Evolutionary conservation across 768 basidiomycete genomes (phyloP).

Genomic region (Chlorophyllum brunneum): DNA sequence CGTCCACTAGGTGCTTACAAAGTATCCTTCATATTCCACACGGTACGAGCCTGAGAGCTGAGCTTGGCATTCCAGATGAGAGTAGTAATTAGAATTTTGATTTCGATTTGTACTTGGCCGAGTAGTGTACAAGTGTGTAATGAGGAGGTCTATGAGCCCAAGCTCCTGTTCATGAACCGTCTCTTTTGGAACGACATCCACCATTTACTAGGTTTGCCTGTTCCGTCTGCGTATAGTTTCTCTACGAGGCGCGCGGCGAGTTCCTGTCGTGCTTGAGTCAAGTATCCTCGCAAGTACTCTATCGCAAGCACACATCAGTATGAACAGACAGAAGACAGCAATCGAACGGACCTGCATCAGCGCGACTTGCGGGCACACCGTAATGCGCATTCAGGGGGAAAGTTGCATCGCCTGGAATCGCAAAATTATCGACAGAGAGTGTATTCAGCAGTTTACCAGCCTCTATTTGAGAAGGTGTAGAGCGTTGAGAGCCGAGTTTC

Average conservation of each 20-base stretch:
- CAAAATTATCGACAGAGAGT: constrained; percentile 88
- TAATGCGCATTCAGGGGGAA: constrained; percentile 94
- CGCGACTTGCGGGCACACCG: constrained; percentile 67
- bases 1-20: too few relatives aligned
- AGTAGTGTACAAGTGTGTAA: constrained; percentile 1
- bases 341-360: constrained; percentile 66
- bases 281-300: constrained; percentile 90
- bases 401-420: constrained; percentile 93
- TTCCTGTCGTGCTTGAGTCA: constrained; percentile 92
- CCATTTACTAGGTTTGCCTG: constrained; percentile 97
- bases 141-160: constrained; percentile 47
- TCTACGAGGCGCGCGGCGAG: constrained; percentile 83
- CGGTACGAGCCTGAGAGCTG: too few relatives aligned
- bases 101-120: too few relatives aligned
- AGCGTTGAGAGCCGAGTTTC: constrained; percentile 74
- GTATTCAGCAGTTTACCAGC: constrained; percentile 88
- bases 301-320: neutral
- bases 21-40: too few relatives aligned
- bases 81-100: too few relatives aligned
- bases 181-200: constrained; percentile 99
- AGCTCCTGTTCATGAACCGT: constrained; percentile 90
- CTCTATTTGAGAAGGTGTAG: constrained; percentile 72
- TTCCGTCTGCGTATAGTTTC: constrained; percentile 87
- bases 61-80: too few relatives aligned
- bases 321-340: constrained; percentile 8